Evolutionary conservation across 345 rosid genomes (phyloP), one percentile per base, ranked within the genome.

Genomic region (Euclidium syriacum): DNA sequence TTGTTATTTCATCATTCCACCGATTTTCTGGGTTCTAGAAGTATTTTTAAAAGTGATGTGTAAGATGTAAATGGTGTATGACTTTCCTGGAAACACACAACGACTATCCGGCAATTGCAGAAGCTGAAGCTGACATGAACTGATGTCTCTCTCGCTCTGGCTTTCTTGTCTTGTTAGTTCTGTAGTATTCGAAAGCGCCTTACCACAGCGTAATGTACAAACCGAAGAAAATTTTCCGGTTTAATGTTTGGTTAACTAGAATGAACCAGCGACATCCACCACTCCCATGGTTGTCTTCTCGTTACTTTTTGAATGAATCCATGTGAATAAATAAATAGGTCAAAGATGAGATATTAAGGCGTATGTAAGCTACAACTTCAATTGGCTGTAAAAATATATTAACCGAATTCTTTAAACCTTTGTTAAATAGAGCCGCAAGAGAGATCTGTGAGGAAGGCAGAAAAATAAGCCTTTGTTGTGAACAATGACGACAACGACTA

Each of bases 11-110:
- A n/a, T 5, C 26, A 17, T 27, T 36, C 5, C 22, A 55, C 29
- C 47, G 4, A 53, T 19, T 16, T 16, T 39, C 7, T 41, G 32
- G 32, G 4, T 2, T 52, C 43, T 33, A 17, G 19, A 44, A 33
- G 24, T 10, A 64, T 42, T 19, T 27, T n/a, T n/a, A n/a, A 2
- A 29, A 17, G 4, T 10, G 12, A 0, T 52, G n/a, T 64, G 60
- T 41, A 66, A 55, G 70, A 46, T 24, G 14, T 46, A 27, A 56
- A 56, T 27, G 35, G 47, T 12, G 20, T 35, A n/a, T 23, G 29
- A 30, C 27, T 53, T 7, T 30, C 40, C 33, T 27, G 43, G 18
- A 47, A 44, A 24, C n/a, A 0, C 0, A 19, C 55, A 17, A 49
- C 23, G 5, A 11, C 6, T 24, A 22, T 16, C 14, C 2, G 10